Percentiles rank a stretch among this genome's conserved stretches.
These are phyloP conservation scores for Annona cherimola DNA, from an alignment of 164 flowering plant species.

Conservation along the genomic window DNA sequence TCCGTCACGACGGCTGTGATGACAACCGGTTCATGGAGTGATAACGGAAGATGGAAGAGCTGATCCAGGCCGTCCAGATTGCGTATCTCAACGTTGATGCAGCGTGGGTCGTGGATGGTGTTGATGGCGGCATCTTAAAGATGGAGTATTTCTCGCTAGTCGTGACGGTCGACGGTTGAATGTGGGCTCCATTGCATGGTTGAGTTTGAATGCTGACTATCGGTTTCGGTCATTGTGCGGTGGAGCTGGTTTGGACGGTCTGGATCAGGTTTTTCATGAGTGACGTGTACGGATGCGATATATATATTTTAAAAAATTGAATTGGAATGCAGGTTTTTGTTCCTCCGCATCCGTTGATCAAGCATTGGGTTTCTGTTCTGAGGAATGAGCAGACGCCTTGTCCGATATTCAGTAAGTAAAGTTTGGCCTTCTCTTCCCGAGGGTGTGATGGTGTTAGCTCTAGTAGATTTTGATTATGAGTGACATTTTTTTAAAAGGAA, in stretches of 20 bases:
- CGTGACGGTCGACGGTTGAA: not conserved
- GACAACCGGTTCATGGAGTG: not conserved
- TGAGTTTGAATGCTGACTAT: not conserved
- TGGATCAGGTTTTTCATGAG: not conserved
- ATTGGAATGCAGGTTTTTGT: conserved; percentile 61
- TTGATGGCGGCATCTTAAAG: not conserved
- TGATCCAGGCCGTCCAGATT: not conserved
- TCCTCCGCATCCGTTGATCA: conserved; percentile 93
- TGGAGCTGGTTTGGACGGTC: not conserved
- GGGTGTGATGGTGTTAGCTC: not conserved
- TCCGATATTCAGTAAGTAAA: conserved; percentile 69
- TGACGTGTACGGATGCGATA: too few species aligned
- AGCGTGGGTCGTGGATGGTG: not conserved
- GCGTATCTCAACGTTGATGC: not conserved
- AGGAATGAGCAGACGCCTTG: conserved; percentile 89
- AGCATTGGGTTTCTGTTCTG: conserved; percentile 95
- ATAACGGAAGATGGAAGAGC: too few species aligned
- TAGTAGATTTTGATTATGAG: not conserved
- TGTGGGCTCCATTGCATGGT: not conserved
- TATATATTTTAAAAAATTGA: too few species aligned
- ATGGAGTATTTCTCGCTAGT: not conserved
- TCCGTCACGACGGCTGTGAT: not conserved
- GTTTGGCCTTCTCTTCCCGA: not conserved
- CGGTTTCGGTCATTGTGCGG: not conserved
- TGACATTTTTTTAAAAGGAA: not conserved